A percentile compares a stretch with the other conserved stretches of the same genome.
phyloP scores from a whole-genome alignment of 495 filamentous ascomycete species.

The Podospora pseudopauciseta region DNA sequence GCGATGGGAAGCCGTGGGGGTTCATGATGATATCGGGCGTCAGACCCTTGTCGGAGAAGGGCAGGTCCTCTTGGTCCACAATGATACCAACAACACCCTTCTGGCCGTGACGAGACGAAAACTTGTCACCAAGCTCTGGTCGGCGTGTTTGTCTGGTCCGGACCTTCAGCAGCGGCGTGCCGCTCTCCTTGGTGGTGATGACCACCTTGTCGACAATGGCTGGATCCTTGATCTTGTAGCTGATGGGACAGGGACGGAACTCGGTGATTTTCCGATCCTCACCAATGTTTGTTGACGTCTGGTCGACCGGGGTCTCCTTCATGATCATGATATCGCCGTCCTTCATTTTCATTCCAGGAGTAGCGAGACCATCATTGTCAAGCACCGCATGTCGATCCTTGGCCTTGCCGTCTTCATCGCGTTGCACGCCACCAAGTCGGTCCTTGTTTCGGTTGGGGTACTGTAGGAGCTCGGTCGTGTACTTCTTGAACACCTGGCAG shows the following conservation, averaged over 20 bases:
- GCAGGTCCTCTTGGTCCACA: constrained; percentile 92
- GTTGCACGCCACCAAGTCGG: constrained; percentile 59
- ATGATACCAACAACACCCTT: constrained; percentile 98
- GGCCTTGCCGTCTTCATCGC: constrained; percentile 48
- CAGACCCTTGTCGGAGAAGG: constrained; percentile 87
- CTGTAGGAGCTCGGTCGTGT: constrained; percentile 69
- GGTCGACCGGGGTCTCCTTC: constrained; percentile 75
- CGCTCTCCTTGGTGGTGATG: constrained; percentile 78
- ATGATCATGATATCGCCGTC: constrained; percentile 80
- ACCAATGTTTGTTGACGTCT: constrained; percentile 59
- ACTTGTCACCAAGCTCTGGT: constrained; percentile 95
- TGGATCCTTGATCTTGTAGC: constrained; percentile 78
- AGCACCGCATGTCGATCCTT: constrained; percentile 72
- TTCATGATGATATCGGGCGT: constrained; percentile 99
- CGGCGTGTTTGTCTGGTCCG: constrained; percentile 88
- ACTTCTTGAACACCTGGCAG: constrained; percentile 92
- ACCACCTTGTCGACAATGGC: constrained; percentile 93
- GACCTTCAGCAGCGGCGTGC: constrained; percentile 80
- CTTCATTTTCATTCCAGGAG: constrained; percentile 71
- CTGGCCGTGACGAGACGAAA: constrained; percentile 97
- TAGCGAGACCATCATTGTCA: constrained; percentile 75
- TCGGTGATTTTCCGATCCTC: constrained; percentile 60
- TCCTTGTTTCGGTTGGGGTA: constrained; percentile 80
- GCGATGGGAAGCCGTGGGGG: constrained; percentile 97
- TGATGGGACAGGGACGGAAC: constrained; percentile 66